Evolutionary conservation across 2,329 filamentous ascomycete genomes (phyloP).

Genomic region (Alternaria viburni): DNA sequence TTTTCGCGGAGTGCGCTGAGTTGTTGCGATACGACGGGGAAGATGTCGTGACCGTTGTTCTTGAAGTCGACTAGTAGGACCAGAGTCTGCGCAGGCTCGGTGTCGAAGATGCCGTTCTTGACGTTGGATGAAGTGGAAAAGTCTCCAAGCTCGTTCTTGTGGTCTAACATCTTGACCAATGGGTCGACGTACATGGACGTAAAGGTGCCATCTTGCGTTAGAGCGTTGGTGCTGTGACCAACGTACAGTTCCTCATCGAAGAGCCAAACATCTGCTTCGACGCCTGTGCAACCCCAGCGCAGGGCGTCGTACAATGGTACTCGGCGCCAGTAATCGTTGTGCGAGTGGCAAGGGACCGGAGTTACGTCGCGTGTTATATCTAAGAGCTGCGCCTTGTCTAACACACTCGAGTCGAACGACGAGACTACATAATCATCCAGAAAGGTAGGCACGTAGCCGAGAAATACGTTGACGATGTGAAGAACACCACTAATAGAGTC

Average conservation of each 20-base stretch:
- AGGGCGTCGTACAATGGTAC: constrained; percentile 63
- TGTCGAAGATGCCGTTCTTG: constrained; percentile 59
- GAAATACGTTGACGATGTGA: constrained; percentile 50
- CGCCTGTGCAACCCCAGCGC: constrained; percentile 60
- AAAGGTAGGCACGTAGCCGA: constrained; percentile 46
- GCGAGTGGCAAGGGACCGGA: constrained; percentile 61
- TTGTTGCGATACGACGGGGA: constrained; percentile 49
- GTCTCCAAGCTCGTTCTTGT: constrained; percentile 53
- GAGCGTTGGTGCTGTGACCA: constrained; percentile 58
- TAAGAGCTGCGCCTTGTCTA: constrained; percentile 49
- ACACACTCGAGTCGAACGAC: constrained; percentile 52
- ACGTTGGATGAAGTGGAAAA: constrained; percentile 37
- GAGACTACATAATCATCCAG: constrained; percentile 44
- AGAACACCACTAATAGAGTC: constrained; percentile 48
- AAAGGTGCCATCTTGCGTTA: constrained; percentile 57
- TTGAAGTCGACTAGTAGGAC: constrained; percentile 62
- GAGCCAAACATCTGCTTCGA: constrained; percentile 65
- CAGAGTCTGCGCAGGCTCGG: constrained; percentile 55
- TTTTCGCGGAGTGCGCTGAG: constrained; percentile 56
- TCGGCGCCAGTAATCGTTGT: constrained; percentile 65
- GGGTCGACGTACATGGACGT: constrained; percentile 61
- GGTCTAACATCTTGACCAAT: constrained; percentile 56
- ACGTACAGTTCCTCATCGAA: constrained; percentile 62
- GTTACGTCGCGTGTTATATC: constrained; percentile 58
- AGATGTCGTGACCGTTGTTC: constrained; percentile 46